phyloP scores from a whole-genome alignment of 257 asterid genomes.

The Nicotiana knightiana region DNA sequence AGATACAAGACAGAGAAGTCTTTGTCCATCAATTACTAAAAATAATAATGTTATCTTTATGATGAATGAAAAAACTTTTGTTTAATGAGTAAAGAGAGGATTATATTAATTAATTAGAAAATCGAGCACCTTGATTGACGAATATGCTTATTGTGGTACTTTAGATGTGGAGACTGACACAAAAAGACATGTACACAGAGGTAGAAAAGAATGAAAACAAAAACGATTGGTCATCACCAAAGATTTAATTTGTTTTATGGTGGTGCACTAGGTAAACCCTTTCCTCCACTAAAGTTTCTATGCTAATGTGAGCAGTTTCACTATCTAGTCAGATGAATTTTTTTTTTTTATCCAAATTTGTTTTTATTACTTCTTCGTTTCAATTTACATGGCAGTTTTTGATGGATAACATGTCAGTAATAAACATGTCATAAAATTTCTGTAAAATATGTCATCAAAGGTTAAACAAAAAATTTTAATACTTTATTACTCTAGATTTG shows the following conservation, averaged over 20 bases:
- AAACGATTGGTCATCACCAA: slow-evolving; percentile 6
- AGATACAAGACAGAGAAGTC: not conserved
- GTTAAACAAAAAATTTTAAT: too few relatives aligned
- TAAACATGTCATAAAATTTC: too few relatives aligned
- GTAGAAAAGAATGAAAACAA: not conserved
- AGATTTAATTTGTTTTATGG: not conserved
- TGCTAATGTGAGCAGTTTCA: not conserved
- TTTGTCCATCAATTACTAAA: not conserved
- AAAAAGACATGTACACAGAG: not conserved
- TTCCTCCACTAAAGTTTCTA: not conserved
- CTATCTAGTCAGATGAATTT: not conserved
- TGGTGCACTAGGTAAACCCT: slow-evolving; percentile 1
- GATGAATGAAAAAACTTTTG: not conserved
- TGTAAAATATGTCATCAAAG: too few relatives aligned
- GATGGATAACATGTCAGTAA: too few relatives aligned
- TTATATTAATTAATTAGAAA: not conserved
- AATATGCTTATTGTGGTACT: slow-evolving; percentile 4
- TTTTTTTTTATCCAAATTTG: too few relatives aligned
- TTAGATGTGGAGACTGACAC: not conserved
- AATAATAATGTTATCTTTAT: not conserved
- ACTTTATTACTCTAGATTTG: too few relatives aligned
- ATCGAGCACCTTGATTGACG: not conserved
- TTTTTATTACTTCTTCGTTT: too few relatives aligned
- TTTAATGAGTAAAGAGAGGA: not conserved
- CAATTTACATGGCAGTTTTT: too few relatives aligned